Base-by-base conservation (phyloP, 176 grass and related monocot genomes). In the Musa itinerans region DNA sequence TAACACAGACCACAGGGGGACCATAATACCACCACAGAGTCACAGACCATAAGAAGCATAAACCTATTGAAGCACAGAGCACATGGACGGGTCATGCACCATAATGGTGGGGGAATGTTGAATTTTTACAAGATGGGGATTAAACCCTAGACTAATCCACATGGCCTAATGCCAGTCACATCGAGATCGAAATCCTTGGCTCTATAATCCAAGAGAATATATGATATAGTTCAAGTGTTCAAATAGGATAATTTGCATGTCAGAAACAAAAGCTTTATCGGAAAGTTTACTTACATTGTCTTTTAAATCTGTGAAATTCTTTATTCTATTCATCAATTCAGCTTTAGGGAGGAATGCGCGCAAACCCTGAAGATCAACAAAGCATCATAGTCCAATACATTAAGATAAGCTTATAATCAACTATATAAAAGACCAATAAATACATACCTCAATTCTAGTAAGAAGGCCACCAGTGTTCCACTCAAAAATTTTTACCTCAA, bases 391-490 rank as follows among this genome's bases (percentile, higher is more conserved):
- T 73, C 78, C 0, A 82, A 17, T 65, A 27, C 27, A 83, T 71
- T 8, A 75, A 16, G 15, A 11, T 62, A 83, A 43, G 34, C 3
- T 77, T 76, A 19, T 14, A 8, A 83, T 74, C 64, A n/a, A 67
- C 52, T 54, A 69, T 52, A 76, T 25, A 51, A 61, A 20, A 16
- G 65, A 65, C 43, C 29, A 77, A 81, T 63, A 77, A 68, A 65
- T 24, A 22, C 71, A 73, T 82, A 69, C 94, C 94, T 93, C 94
- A 81, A 93, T 89, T 86, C 84, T 91, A 54, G 88, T 89, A 16
- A 98, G 90, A 68, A 98, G 78, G 15, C 90, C 88, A 2, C 86
- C 86, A 12, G 88, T 98, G 76, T 98, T 98, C 95, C 95, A 98
- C 65, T 98, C 84, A 49, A 84, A 89, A 81, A 91, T 87, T 73